Evolutionary conservation across 371 early-diverging fungal genomes (phyloP), one percentile per base, ranked within the genome.

Genomic region (Smittium culicis): DNA sequence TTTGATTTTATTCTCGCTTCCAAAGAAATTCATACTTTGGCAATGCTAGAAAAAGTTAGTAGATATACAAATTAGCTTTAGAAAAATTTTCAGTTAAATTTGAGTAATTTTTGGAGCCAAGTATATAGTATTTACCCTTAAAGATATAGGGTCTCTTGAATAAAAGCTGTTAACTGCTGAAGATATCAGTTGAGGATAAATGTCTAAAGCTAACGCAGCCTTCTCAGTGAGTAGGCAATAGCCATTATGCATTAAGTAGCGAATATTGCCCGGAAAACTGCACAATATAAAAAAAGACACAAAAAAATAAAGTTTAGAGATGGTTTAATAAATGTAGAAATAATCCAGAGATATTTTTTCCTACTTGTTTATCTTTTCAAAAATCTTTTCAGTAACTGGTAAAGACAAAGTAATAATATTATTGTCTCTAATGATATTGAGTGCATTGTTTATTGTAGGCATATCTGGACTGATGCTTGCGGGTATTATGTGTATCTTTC

Each of bases 21-120:
- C 78, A 66, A 93, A 96, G 1, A 70, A 72, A 1, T 35, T 33
- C 92, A 94, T 93, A 1, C 74, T 73, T 30, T 82, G 79, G 68
- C 92, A 88, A 1, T 78, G 74, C 79, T 76, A 63, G 29, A 69
- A 45, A 34, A 45, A 45, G 20, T 11, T 11, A 34, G 20, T 5
- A n/a, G n/a, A n/a, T n/a, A n/a, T n/a, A n/a, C n/a, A n/a, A n/a
- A n/a, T n/a, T n/a, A n/a, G n/a, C n/a, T n/a, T n/a, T n/a, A n/a
- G n/a, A n/a, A n/a, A n/a, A n/a, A n/a, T n/a, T 60, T 60, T 60
- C 20, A 34, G 20, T 11, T 60, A 20, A 34, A 31, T 11, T 60
- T 60, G 20, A 11, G 20, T 45, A 31, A 11, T 11, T 34, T 60
- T 60, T n/a, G n/a, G n/a, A n/a, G n/a, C n/a, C n/a, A n/a, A n/a